Percentiles rank a stretch among this genome's conserved stretches.
Evolutionary conservation across 108 stramenopile genomes (phyloP).

Genomic region (Conticribra guillardii): DNA sequence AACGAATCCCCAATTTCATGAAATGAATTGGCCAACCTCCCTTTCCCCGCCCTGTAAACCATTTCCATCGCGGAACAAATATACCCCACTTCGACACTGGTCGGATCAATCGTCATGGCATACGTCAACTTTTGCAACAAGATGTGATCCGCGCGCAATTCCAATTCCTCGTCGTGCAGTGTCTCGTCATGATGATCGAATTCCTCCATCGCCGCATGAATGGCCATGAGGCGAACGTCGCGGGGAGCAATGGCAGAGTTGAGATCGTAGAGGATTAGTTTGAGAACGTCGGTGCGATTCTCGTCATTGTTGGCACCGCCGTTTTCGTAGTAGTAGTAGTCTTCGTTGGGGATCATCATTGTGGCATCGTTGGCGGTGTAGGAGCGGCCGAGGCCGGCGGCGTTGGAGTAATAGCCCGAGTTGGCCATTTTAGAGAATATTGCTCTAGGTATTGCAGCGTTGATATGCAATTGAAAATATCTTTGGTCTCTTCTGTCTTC

Average conservation of each 20-base stretch:
- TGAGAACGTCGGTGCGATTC: conserved; percentile 41
- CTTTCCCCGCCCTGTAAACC: conserved; percentile 47
- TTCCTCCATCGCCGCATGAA: conserved; percentile 49
- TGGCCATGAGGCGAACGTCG: conserved; percentile 46
- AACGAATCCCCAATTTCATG: conserved; percentile 47
- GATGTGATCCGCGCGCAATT: conserved; percentile 54
- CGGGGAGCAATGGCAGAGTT: conserved; percentile 57
- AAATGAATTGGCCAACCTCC: conserved; percentile 42
- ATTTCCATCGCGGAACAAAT: conserved; percentile 54
- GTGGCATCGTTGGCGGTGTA: too few relatives aligned
- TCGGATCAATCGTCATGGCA: conserved; percentile 36
- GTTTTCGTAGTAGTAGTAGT: conserved; percentile 2
- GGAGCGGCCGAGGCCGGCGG: too few relatives aligned
- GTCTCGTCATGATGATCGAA: conserved; percentile 53
- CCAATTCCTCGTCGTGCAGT: conserved; percentile 56
- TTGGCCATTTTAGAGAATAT: too few relatives aligned
- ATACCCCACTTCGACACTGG: conserved; percentile 43
- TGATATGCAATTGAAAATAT: too few relatives aligned
- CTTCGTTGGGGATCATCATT: not conserved
- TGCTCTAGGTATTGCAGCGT: too few relatives aligned
- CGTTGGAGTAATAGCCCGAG: too few relatives aligned
- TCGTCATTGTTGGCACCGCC: not conserved
- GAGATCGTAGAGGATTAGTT: conserved; percentile 54
- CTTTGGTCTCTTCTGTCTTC: too few relatives aligned
- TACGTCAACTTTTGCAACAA: conserved; percentile 54